These are phyloP conservation scores for Malania oleifera DNA, from an alignment of 164 flowering plant genomes.

Conservation along the genomic window DNA sequence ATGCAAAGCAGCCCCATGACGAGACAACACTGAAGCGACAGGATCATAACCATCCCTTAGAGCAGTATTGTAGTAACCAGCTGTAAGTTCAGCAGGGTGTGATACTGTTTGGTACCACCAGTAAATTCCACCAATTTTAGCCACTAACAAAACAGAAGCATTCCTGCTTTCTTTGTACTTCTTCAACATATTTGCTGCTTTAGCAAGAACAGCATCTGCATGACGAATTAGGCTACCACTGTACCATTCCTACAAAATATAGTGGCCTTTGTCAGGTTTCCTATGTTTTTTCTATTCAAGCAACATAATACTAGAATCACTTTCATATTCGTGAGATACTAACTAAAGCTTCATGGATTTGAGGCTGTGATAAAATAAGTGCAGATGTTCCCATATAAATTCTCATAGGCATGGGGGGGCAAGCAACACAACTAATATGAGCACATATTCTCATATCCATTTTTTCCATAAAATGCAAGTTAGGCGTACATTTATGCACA, in stretches of 20 bases:
- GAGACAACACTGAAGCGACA: slow-evolving; percentile 41
- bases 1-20: slow-evolving; percentile 58
- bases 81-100: slow-evolving; percentile 61
- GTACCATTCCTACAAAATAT: slow-evolving; percentile 55
- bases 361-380: too few relatives aligned
- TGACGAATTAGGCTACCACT: slow-evolving; percentile 51
- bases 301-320: background rate
- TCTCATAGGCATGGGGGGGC: too few relatives aligned
- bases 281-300: background rate
- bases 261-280: background rate
- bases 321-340: background rate
- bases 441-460: too few relatives aligned
- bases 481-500: too few relatives aligned
- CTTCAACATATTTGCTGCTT: slow-evolving; percentile 41
- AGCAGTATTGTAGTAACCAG: slow-evolving; percentile 58
- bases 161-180: slow-evolving; percentile 29
- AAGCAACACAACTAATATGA: too few relatives aligned
- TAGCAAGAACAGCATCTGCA: slow-evolving; percentile 52
- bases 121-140: slow-evolving; percentile 53
- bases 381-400: too few relatives aligned
- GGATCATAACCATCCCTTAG: slow-evolving; percentile 54
- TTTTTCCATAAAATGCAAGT: too few relatives aligned
- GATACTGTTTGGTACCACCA: slow-evolving; percentile 53
- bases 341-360: too few relatives aligned
- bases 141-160: slow-evolving; percentile 36